Percentiles rank a stretch among this genome's conserved stretches.
Conservation (phyloP, 257 asterid species). For the Thymus mandschuricus region DNA sequence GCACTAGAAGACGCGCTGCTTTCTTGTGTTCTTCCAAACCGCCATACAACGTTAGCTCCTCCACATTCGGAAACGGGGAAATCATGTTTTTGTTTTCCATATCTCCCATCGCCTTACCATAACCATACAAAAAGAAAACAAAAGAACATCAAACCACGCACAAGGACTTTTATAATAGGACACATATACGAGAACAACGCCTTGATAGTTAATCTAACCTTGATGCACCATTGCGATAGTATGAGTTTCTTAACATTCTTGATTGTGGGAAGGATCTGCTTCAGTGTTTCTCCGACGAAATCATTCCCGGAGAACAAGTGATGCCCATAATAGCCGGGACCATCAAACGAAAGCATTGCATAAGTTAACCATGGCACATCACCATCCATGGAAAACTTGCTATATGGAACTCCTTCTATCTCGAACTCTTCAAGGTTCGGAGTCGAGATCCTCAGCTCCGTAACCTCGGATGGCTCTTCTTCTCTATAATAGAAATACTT, state of each 20-base stretch:
- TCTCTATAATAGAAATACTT: neutral
- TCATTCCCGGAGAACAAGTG: too few relatives aligned
- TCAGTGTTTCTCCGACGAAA: too few relatives aligned
- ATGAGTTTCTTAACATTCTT: too few relatives aligned
- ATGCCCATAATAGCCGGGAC: too few relatives aligned
- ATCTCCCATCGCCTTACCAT: neutral
- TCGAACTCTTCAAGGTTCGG: too few relatives aligned
- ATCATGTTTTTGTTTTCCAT: neutral
- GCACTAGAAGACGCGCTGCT: neutral
- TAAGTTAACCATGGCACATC: neutral
- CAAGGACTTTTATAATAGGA: too few relatives aligned
- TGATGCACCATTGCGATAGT: too few relatives aligned
- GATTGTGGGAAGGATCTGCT: too few relatives aligned
- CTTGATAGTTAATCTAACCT: too few relatives aligned
- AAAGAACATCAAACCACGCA: too few relatives aligned
- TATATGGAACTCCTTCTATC: neutral
- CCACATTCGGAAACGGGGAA: neutral
- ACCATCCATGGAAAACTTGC: neutral
- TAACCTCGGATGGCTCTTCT: neutral
- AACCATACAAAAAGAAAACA: neutral
- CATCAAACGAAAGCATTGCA: neutral
- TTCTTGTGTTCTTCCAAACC: neutral
- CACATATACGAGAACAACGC: too few relatives aligned
- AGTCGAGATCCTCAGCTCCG: neutral
- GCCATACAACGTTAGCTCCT: neutral